A percentile compares a stretch with the other conserved stretches of the same genome.
These are phyloP conservation scores for Globisporangium sylvaticum DNA, from an alignment of 352 stramenopile species.

Conservation along the genomic window DNA sequence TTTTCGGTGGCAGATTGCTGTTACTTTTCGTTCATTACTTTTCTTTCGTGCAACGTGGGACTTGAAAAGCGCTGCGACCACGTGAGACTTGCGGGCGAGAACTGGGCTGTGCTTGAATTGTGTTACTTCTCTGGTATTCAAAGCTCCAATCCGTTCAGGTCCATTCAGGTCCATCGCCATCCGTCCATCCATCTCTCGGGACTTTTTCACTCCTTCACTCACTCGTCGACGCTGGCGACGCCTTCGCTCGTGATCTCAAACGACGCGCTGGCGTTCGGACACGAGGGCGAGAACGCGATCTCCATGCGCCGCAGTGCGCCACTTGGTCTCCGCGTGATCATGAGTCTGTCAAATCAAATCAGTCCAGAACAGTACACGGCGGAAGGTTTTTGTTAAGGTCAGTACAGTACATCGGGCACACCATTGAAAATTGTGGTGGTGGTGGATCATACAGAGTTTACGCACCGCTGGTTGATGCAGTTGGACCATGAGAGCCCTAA, in stretches of 20 bases:
- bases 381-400: background rate
- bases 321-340: conserved; percentile 39
- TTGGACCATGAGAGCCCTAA: conserved; percentile 79
- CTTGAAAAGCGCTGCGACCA: no score
- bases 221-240: conserved; percentile 20
- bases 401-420: no score
- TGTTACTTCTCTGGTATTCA: background rate
- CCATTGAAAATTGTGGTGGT: no score
- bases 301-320: conserved; percentile 29
- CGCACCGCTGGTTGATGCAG: conserved; percentile 85
- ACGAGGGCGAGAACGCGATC: conserved; percentile 59
- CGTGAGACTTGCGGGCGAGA: background rate
- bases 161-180: background rate
- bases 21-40: background rate
- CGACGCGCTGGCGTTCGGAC: conserved; percentile 25
- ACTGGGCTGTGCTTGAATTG: background rate
- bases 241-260: conserved; percentile 65
- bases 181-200: background rate
- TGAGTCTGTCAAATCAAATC: conserved; percentile 28
- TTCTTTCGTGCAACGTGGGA: conserved; percentile 1
- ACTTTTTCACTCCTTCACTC: background rate
- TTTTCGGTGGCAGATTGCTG: background rate
- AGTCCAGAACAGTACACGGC: background rate
- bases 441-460: no score
- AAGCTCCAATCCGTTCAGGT: background rate